These are phyloP conservation scores for Capsella bursapastoris DNA, from an alignment of 345 rosid genomes.

Conservation along the genomic window DNA sequence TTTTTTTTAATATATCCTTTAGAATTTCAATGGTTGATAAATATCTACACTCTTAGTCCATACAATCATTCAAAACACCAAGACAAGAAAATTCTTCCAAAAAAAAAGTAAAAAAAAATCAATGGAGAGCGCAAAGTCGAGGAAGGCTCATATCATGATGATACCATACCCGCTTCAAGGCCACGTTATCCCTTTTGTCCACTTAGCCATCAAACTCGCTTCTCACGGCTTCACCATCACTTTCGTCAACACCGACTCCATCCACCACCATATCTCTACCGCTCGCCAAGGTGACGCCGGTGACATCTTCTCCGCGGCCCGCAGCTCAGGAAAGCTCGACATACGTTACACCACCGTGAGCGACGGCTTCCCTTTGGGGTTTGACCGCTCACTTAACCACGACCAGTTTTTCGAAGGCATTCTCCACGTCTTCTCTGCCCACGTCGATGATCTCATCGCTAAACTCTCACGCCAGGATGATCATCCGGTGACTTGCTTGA, in stretches of 20 bases:
- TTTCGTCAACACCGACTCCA: slow-evolving; percentile 64
- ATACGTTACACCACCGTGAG: slow-evolving; percentile 57
- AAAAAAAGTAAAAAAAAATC: not conserved
- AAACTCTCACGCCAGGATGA: slow-evolving; percentile 40
- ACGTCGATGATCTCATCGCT: slow-evolving; percentile 53
- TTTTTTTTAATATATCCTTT: not conserved
- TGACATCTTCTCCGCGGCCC: slow-evolving; percentile 51
- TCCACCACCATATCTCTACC: slow-evolving; percentile 60
- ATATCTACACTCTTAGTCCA: not conserved
- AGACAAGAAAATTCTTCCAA: not conserved
- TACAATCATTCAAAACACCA: slow-evolving; percentile 27
- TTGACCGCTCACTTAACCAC: slow-evolving; percentile 65
- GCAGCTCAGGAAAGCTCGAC: slow-evolving; percentile 48
- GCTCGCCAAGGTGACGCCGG: slow-evolving; percentile 24
- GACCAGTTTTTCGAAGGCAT: slow-evolving; percentile 62
- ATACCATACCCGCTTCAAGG: slow-evolving; percentile 72
- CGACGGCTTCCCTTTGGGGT: slow-evolving; percentile 61
- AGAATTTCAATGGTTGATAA: not conserved
- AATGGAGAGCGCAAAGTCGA: slow-evolving; percentile 32
- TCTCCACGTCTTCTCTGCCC: slow-evolving; percentile 61
- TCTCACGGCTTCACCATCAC: slow-evolving; percentile 71
- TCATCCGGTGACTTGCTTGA: slow-evolving; percentile 51
- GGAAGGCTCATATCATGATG: slow-evolving; percentile 57
- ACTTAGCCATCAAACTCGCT: slow-evolving; percentile 70
- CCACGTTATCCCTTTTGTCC: slow-evolving; percentile 59